A percentile compares a stretch with the other conserved stretches of the same genome.
Evolutionary conservation across 257 asterid genomes (phyloP).

Genomic region (Handroanthus guayacan): DNA sequence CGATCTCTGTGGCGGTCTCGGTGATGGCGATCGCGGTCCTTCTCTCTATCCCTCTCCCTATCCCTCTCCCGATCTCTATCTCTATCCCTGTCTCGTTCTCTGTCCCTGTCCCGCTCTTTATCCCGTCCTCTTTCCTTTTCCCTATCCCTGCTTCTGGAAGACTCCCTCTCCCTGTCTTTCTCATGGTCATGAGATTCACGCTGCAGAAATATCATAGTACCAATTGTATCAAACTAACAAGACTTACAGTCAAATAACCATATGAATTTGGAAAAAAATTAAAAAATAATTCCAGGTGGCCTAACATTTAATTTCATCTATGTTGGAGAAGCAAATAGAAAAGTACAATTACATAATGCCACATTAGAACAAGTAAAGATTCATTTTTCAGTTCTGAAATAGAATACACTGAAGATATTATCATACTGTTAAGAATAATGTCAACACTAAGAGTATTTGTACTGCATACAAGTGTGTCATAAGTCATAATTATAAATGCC

Average conservation of each 20-base stretch:
- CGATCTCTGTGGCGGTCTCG: constrained; percentile 63
- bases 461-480: background rate
- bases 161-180: constrained; percentile 46
- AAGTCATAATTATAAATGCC: background rate
- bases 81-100: constrained; percentile 45
- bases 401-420: no score
- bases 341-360: background rate
- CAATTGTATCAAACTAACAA: background rate
- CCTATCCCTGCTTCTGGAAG: constrained; percentile 49
- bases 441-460: background rate
- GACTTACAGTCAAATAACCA: background rate
- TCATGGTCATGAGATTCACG: constrained; percentile 48
- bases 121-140: constrained; percentile 46
- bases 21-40: constrained; percentile 58
- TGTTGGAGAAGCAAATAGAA: background rate
- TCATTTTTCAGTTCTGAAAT: no score
- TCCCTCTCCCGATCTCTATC: constrained; percentile 52
- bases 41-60: constrained; percentile 57
- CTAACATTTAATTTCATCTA: background rate
- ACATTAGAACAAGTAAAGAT: background rate
- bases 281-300: background rate
- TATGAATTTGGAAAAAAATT: background rate
- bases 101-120: constrained; percentile 38
- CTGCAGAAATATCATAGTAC: constrained; percentile 35
- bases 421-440: no score